A percentile compares a stretch with the other conserved stretches of the same genome.
phyloP scores from a whole-genome alignment of 352 stramenopile species.

The Phytopythium aichiense region DNA sequence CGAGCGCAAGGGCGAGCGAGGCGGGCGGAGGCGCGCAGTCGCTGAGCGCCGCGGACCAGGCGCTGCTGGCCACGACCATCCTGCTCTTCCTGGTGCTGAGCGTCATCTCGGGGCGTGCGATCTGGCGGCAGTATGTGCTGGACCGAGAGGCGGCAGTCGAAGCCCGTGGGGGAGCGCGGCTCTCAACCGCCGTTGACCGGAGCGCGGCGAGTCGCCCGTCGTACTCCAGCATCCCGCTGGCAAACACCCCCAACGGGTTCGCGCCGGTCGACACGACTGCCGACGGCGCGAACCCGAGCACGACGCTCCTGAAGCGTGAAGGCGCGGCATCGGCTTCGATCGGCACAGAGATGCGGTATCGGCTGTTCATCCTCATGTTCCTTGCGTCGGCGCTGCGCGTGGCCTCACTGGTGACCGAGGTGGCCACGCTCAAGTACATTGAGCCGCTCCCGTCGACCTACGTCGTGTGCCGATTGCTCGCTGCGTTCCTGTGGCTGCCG shows the following conservation, averaged over 20 bases:
- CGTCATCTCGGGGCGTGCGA: constrained; percentile 43
- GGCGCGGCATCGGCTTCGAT: constrained; percentile 49
- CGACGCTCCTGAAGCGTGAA: constrained; percentile 50
- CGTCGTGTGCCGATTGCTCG: constrained; percentile 42
- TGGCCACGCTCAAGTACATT: constrained; percentile 42
- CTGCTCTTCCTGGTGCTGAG: constrained; percentile 60
- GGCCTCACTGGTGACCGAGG: constrained; percentile 52
- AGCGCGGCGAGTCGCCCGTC: constrained; percentile 9
- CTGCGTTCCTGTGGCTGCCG: constrained; percentile 70
- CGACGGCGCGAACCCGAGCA: constrained; percentile 11
- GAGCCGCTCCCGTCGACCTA: constrained; percentile 36
- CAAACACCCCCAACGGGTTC: background rate
- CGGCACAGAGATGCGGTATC: constrained; percentile 68
- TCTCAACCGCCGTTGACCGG: background rate
- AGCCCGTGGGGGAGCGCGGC: background rate
- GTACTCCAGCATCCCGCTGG: constrained; percentile 1
- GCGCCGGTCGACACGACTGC: background rate
- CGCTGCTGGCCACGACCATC: constrained; percentile 49
- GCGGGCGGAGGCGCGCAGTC: constrained; percentile 14
- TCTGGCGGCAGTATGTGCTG: constrained; percentile 41
- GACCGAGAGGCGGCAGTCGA: constrained; percentile 11
- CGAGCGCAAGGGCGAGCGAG: too few relatives aligned
- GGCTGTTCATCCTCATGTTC: constrained; percentile 76
- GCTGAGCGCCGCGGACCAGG: constrained; percentile 40
- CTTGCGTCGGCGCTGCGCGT: constrained; percentile 58